Base-by-base conservation (phyloP, 371 early-diverging fungal genomes). In the Choanephora cucurbitarum region DNA sequence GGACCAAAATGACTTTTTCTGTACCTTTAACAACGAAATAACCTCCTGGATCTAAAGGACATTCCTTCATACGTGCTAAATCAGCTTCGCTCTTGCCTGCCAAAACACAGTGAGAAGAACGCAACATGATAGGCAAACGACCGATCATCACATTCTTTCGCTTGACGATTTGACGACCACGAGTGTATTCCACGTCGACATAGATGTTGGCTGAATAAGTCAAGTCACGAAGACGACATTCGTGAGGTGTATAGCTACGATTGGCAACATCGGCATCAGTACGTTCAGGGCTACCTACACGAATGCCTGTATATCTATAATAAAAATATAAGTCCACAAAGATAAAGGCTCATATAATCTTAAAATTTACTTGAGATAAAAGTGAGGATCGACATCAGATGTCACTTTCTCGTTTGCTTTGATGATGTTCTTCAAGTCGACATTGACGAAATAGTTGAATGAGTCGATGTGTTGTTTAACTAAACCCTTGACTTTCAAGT, bases 381-480 rank as follows among this genome's bases (percentile, higher is more conserved):
- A 99, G 51, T 87, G 74, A 15, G 97, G 98, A 74, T 99, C 99
- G 7, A 99, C 95, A 66, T 99, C 99, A 1, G 96, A 96, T n/a
- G 91, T 92, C 33, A 99, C 91, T 58, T 87, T 87, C 61, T 91
- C 88, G 76, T 99, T 99, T 10, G 99, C 97, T 63, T 87, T 81
- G 52, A 99, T 82, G 61, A 99, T 99, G 64, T 94, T 91, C 67
- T 94, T 88, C 58, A 99, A 77, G 58, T 98, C 99, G 17, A 91
- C 89, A 61, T 96, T 89, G 64, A 99, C 83, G 79, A 99, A 99
- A 73, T 98, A 97, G 82, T 99, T 97, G 83, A 96, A 99, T 0
- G 99, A 99, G 72, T 99, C 99, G 57, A 99, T 88, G 70, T 99
- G 99, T 75, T 99, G 99, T 73, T 99, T 96, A 55, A 99, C 94